Conservation (phyloP, 2,329 filamentous ascomycete species). For the Ceratocystis albifundus region DNA sequence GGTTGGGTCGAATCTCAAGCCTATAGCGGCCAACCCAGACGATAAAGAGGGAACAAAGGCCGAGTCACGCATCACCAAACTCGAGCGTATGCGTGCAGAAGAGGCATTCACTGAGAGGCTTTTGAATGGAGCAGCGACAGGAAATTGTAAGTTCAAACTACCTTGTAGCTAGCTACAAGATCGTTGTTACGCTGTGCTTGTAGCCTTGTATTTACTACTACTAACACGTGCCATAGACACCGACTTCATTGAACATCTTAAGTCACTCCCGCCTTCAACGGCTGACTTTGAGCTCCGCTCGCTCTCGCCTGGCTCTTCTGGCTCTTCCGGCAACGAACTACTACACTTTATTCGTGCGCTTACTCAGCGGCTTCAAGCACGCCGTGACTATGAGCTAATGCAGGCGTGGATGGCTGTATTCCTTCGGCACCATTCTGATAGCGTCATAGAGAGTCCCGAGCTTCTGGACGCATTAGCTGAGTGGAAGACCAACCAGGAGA, state of each 20-base stretch:
- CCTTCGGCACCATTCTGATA: constrained; percentile 60
- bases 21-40: constrained; percentile 28
- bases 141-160: constrained; percentile 46
- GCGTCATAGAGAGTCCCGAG: constrained; percentile 39
- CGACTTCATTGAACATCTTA: constrained; percentile 64
- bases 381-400: constrained; percentile 80
- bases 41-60: constrained; percentile 31
- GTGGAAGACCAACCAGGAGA: constrained; percentile 63
- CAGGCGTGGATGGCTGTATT: constrained; percentile 98
- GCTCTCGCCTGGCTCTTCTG: constrained; percentile 39
- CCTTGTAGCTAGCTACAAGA: not conserved
- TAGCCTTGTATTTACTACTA: constrained; percentile 17
- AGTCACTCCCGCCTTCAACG: constrained; percentile 68
- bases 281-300: constrained; percentile 87
- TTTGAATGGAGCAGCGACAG: constrained; percentile 40
- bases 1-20: constrained; percentile 31
- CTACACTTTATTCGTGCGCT: constrained; percentile 71
- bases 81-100: constrained; percentile 48
- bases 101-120: constrained; percentile 49
- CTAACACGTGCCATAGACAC: constrained; percentile 37
- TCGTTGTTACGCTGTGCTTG: not conserved
- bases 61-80: constrained; percentile 56
- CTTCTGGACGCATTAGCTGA: constrained; percentile 49
- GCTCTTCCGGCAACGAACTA: constrained; percentile 54
- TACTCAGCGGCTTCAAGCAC: constrained; percentile 54